Percentiles rank a stretch among this genome's conserved stretches.
These are phyloP conservation scores for Termitomyces sp. DNA, from an alignment of 768 basidiomycete species.

Conservation along the genomic window DNA sequence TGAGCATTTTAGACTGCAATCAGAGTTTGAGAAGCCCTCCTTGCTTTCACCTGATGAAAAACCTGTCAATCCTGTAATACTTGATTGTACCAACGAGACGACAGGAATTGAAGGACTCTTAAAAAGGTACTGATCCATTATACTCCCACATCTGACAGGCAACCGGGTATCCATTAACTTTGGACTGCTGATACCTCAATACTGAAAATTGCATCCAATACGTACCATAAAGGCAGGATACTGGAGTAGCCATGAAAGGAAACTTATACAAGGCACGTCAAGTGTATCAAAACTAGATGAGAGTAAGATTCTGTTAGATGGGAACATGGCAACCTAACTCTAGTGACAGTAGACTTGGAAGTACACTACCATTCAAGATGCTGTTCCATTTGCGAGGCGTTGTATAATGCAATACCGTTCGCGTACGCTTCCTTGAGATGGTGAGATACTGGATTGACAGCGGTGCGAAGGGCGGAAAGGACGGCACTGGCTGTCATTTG, in stretches of 20 bases:
- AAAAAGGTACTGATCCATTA: neutral
- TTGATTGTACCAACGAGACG: neutral
- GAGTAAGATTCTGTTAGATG: neutral
- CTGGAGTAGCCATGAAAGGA: neutral
- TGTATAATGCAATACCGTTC: slow-evolving; percentile 22
- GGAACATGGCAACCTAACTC: neutral
- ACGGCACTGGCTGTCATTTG: slow-evolving; percentile 91
- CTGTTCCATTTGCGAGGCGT: slow-evolving; percentile 11
- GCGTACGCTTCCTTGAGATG: slow-evolving; percentile 41
- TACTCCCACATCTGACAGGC: neutral
- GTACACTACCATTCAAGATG: slow-evolving; percentile 1
- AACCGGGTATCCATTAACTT: neutral
- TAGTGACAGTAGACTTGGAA: neutral
- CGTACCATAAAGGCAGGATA: neutral
- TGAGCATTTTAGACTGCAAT: neutral
- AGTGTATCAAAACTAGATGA: neutral
- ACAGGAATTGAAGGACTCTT: neutral
- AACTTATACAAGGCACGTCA: neutral
- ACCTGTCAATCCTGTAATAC: neutral
- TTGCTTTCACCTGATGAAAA: neutral
- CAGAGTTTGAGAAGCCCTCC: neutral
- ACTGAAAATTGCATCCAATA: neutral
- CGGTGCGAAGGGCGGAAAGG: slow-evolving; percentile 67
- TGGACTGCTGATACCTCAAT: neutral
- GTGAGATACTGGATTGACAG: slow-evolving; percentile 64